A percentile compares a stretch with the other conserved stretches of the same genome.
phyloP scores from a whole-genome alignment of 306 rosid species.

The Trifolium subterraneum region DNA sequence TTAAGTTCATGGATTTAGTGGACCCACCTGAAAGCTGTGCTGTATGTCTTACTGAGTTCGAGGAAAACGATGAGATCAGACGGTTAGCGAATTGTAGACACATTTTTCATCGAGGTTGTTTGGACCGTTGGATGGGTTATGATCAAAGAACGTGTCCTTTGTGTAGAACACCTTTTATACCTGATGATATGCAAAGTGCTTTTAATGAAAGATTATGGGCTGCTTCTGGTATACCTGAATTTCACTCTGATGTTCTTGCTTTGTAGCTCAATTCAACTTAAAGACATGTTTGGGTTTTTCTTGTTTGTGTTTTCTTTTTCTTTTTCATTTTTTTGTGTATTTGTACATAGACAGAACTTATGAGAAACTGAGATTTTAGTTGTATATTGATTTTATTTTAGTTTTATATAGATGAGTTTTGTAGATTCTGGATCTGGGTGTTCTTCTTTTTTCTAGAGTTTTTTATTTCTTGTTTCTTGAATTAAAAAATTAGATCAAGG shows the following conservation, averaged over 20 bases:
- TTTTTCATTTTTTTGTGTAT: not conserved
- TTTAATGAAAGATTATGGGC: conserved; percentile 72
- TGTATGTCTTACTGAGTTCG: conserved; percentile 81
- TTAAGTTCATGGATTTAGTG: conserved; percentile 65
- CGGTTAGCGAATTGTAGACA: conserved; percentile 75
- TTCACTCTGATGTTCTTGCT: conserved; percentile 48
- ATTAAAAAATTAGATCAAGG: no score
- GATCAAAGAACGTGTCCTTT: conserved; percentile 89
- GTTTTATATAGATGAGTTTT: conserved; percentile 26
- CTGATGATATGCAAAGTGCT: conserved; percentile 55
- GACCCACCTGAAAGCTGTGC: conserved; percentile 85
- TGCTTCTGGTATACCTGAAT: conserved; percentile 75
- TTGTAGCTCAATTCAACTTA: conserved; percentile 20
- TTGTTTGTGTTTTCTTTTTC: not conserved
- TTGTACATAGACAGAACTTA: conserved; percentile 33
- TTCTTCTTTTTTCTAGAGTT: not conserved
- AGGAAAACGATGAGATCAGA: conserved; percentile 72
- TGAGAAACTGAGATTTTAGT: conserved; percentile 18
- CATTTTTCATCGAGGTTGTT: conserved; percentile 76
- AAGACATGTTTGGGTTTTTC: not conserved
- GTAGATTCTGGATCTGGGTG: conserved; percentile 29
- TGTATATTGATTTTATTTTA: conserved; percentile 31
- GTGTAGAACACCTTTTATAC: conserved; percentile 72
- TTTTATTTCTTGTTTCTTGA: not conserved
- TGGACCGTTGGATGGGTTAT: conserved; percentile 95